Percentiles rank a stretch among this genome's conserved stretches.
Evolutionary conservation across 2,329 filamentous ascomycete genomes (phyloP).

Genomic region (Furcasterigmium sp.): DNA sequence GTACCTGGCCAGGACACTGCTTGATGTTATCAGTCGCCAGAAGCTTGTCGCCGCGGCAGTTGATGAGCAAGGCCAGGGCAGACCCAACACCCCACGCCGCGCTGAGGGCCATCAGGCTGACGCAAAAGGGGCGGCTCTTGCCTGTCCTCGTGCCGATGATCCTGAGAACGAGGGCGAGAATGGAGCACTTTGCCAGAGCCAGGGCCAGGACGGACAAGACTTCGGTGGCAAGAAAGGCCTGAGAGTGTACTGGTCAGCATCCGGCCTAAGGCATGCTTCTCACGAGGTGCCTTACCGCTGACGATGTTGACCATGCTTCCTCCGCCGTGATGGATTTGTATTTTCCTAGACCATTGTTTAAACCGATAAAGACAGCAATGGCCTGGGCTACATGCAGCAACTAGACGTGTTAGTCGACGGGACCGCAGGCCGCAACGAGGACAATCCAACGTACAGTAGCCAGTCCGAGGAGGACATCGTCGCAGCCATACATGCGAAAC

Average conservation of each 20-base stretch:
- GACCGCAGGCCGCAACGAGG: not conserved
- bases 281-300: conserved; percentile 2
- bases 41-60: conserved; percentile 4
- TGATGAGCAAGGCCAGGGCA: conserved; percentile 1
- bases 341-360: conserved; percentile 9
- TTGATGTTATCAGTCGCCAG: conserved; percentile 2
- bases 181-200: conserved; percentile 12
- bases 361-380: conserved; percentile 7
- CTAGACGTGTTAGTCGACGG: not conserved
- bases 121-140: conserved; percentile 6
- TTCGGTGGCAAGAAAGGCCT: conserved; percentile 7
- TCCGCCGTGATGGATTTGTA: conserved; percentile 9
- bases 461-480: conserved; percentile 9
- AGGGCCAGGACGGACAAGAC: conserved; percentile 7
- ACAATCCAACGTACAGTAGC: conserved; percentile 6
- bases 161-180: conserved; percentile 11
- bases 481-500: conserved; percentile 10
- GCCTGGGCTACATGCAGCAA: conserved; percentile 9
- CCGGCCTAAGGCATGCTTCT: not conserved
- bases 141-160: conserved; percentile 11
- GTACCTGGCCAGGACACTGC: conserved; percentile 9
- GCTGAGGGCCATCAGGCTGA: conserved; percentile 7
- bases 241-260: not conserved
- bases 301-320: conserved; percentile 6
- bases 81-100: conserved; percentile 8